phyloP scores from a whole-genome alignment of 2,329 filamentous ascomycete species.

The Salinomyces thailandicus region DNA sequence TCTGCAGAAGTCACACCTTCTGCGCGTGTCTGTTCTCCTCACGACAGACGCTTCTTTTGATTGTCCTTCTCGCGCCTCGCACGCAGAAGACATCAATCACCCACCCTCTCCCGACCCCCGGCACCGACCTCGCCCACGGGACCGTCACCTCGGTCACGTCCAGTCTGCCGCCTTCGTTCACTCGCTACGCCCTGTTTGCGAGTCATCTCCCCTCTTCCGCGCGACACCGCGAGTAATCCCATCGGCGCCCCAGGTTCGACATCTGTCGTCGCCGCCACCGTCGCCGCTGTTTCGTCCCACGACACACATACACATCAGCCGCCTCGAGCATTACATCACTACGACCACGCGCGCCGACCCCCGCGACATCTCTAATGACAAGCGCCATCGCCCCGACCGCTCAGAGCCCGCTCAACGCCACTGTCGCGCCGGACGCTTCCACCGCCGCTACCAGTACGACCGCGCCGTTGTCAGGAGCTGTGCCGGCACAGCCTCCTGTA shows the following conservation, averaged over 20 bases:
- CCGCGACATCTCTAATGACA: conserved; percentile 45
- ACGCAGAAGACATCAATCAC: conserved; percentile 8
- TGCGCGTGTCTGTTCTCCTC: conserved; percentile 10
- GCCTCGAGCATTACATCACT: conserved; percentile 4
- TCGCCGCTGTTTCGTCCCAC: too few species aligned
- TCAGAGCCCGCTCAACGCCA: conserved; percentile 38
- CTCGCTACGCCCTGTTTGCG: background rate
- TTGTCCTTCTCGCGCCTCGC: conserved; percentile 8
- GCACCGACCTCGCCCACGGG: conserved; percentile 5
- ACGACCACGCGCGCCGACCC: conserved; percentile 6
- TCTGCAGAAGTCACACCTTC: conserved; percentile 4
- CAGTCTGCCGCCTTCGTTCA: conserved; percentile 2
- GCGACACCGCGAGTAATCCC: conserved; percentile 1
- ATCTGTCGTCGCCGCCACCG: conserved; percentile 8
- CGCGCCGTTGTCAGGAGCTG: conserved; percentile 39
- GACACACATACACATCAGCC: conserved; percentile 7
- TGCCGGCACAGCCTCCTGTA: conserved; percentile 46
- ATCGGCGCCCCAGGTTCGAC: conserved; percentile 7
- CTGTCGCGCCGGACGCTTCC: conserved; percentile 37
- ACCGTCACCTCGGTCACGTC: conserved; percentile 4
- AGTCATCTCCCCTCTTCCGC: conserved; percentile 1
- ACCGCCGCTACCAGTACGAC: conserved; percentile 42
- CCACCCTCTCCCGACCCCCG: too few species aligned
- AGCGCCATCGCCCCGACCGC: conserved; percentile 46
- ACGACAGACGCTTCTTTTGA: conserved; percentile 9